These are phyloP conservation scores for Aspergillus biplanus DNA, from an alignment of 495 filamentous ascomycete species.

Conservation along the genomic window DNA sequence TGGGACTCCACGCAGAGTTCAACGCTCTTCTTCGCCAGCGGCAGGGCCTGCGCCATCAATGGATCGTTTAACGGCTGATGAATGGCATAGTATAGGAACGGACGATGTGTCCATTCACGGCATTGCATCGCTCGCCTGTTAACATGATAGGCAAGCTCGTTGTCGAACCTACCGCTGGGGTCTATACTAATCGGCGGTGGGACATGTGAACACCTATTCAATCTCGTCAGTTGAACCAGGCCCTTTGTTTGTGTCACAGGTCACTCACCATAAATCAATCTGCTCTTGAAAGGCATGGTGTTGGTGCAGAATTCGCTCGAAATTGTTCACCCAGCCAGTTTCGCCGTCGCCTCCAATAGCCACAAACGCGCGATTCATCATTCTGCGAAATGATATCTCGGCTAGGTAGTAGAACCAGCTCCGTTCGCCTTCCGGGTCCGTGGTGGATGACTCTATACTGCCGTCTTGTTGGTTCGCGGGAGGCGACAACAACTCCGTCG, in stretches of 20 bases:
- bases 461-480: not conserved
- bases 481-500: not conserved
- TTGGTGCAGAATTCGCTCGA: not conserved
- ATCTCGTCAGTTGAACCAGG: not conserved
- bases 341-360: not conserved
- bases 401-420: constrained; percentile 8
- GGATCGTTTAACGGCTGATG: not conserved
- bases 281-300: not conserved
- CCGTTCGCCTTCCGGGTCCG: not conserved
- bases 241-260: not conserved
- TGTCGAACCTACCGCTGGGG: not conserved
- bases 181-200: not conserved
- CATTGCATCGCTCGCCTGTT: not conserved
- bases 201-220: not conserved
- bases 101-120: not conserved
- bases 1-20: not conserved
- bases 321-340: not conserved
- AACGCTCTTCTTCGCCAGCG: not conserved
- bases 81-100: not conserved
- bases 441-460: not conserved
- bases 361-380: not conserved
- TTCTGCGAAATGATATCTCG: not conserved
- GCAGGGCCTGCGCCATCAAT: not conserved
- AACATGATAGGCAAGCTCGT: not conserved
- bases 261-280: not conserved